phyloP scores from a whole-genome alignment of 2,329 filamentous ascomycete species.

The Cytospora leucostoma region DNA sequence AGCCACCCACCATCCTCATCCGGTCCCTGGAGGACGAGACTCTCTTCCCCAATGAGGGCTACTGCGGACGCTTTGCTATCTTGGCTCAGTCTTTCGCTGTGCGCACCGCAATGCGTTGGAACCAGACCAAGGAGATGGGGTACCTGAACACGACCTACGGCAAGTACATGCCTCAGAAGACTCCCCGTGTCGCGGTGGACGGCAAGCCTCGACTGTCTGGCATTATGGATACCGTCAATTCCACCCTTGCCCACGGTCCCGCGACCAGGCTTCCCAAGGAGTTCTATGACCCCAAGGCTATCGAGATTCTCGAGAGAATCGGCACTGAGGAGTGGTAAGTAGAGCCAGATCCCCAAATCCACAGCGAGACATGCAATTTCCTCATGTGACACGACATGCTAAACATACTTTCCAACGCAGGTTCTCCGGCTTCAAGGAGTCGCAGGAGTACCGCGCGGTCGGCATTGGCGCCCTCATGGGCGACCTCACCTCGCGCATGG shows the following conservation, averaged over 20 bases:
- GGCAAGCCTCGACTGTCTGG: constrained; percentile 81
- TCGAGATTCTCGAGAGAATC: constrained; percentile 71
- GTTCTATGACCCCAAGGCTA: constrained; percentile 79
- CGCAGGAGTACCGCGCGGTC: constrained; percentile 80
- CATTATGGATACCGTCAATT: constrained; percentile 92
- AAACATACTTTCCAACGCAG: not conserved
- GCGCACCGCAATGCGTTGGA: constrained; percentile 72
- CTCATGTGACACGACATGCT: not conserved
- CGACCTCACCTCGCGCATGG: constrained; percentile 78
- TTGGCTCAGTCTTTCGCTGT: constrained; percentile 71
- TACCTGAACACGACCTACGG: constrained; percentile 77
- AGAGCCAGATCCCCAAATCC: not conserved
- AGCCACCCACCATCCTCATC: constrained; percentile 65
- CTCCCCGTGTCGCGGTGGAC: constrained; percentile 75
- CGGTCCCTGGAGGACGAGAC: constrained; percentile 71
- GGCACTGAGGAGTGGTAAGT: constrained; percentile 87
- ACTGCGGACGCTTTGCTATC: constrained; percentile 71
- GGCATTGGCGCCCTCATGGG: constrained; percentile 85
- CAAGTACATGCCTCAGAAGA: constrained; percentile 80
- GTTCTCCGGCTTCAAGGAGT: constrained; percentile 75
- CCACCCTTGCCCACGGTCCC: constrained; percentile 80
- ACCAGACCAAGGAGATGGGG: constrained; percentile 75
- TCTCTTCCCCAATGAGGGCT: constrained; percentile 75
- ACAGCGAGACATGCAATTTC: not conserved
- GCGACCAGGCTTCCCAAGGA: constrained; percentile 76